Percentiles rank a stretch among this genome's conserved stretches.
These are phyloP conservation scores for Penicillium corylophilum DNA, from an alignment of 2,329 filamentous ascomycete genomes.

Conservation along the genomic window DNA sequence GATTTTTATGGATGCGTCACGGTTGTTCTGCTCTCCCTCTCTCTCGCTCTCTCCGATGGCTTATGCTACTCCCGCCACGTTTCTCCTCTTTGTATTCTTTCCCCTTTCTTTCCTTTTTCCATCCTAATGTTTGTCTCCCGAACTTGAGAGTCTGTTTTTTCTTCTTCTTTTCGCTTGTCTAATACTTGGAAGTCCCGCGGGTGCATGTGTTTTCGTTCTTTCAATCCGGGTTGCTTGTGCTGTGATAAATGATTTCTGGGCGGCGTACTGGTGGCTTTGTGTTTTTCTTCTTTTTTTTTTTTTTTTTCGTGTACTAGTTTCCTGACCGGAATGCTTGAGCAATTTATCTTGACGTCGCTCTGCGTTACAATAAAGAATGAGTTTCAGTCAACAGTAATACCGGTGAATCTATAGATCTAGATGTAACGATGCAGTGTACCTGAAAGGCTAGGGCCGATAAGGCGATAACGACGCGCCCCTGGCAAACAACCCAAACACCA, in stretches of 20 bases:
- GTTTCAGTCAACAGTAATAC: not conserved
- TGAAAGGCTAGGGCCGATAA: conserved; percentile 1
- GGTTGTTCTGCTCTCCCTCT: conserved; percentile 24
- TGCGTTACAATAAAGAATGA: not conserved
- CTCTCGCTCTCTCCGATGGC: too few relatives aligned
- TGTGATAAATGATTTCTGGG: conserved; percentile 25
- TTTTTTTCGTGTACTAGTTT: conserved; percentile 17
- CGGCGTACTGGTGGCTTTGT: conserved; percentile 25
- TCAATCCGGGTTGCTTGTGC: conserved; percentile 21
- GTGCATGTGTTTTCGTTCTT: conserved; percentile 19
- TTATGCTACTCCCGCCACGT: conserved; percentile 15
- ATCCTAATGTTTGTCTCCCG: conserved; percentile 15
- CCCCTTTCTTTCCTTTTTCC: not conserved
- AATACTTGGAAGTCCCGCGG: conserved; percentile 23
- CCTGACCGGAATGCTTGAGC: conserved; percentile 13
- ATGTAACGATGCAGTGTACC: not conserved
- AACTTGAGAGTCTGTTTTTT: conserved; percentile 7
- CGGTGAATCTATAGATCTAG: too few relatives aligned
- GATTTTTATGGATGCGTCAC: conserved; percentile 25
- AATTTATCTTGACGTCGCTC: conserved; percentile 19
- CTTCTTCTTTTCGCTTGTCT: conserved; percentile 25
- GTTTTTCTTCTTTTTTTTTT: conserved; percentile 12
- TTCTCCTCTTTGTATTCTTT: conserved; percentile 18
- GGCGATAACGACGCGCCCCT: conserved; percentile 14
- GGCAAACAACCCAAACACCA: conserved; percentile 18